A percentile compares a stretch with the other conserved stretches of the same genome.
Evolutionary conservation across 495 filamentous ascomycete genomes (phyloP).

Genomic region (Polyplosphaeria fusca): DNA sequence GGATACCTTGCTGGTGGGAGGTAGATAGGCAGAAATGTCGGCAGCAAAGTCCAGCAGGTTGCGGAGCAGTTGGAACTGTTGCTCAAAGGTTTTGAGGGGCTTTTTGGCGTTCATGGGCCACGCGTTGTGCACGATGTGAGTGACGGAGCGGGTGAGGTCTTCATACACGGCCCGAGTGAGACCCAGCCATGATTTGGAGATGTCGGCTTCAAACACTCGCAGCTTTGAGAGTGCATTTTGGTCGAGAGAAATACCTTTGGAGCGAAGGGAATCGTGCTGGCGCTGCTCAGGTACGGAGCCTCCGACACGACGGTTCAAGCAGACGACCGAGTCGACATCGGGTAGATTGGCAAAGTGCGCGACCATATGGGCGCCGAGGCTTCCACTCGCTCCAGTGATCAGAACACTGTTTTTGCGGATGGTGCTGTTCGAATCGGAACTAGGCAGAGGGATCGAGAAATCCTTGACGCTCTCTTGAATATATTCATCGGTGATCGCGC

Average conservation of each 20-base stretch:
- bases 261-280: not conserved
- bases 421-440: not conserved
- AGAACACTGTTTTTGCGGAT: not conserved
- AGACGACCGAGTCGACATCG: not conserved
- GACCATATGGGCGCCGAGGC: constrained; percentile 4
- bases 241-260: not conserved
- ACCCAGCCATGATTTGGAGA: not conserved
- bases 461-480: not conserved
- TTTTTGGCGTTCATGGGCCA: constrained; percentile 45
- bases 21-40: not conserved
- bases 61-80: constrained; percentile 38
- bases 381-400: constrained; percentile 5
- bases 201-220: constrained; percentile 1
- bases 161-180: constrained; percentile 10
- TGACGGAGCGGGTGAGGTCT: constrained; percentile 22
- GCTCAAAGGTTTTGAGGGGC: constrained; percentile 34
- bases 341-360: not conserved
- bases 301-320: not conserved
- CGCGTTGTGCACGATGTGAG: constrained; percentile 45
- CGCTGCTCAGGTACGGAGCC: not conserved
- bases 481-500: not conserved
- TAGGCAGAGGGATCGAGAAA: not conserved
- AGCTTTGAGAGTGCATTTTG: not conserved
- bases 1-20: not conserved
- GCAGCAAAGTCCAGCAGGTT: constrained; percentile 37